phyloP scores from a whole-genome alignment of 1,284 basidiomycete species.

The Sanghuangporus baumii region DNA sequence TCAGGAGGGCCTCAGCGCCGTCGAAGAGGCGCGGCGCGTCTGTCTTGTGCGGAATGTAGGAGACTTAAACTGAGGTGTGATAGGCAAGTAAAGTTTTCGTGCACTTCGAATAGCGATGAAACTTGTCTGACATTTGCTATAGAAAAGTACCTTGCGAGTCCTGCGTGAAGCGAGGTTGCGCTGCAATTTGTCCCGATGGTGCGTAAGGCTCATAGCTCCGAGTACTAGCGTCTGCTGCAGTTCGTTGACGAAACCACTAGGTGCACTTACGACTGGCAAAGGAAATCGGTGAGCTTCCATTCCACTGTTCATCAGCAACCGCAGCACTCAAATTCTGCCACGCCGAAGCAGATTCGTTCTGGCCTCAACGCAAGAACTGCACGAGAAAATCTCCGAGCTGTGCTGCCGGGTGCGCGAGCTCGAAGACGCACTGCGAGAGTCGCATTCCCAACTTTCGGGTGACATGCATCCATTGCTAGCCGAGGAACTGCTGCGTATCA shows the following conservation, averaged over 20 bases:
- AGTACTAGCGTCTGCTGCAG: neutral
- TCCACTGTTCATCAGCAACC: neutral
- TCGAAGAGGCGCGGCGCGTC: constrained; percentile 62
- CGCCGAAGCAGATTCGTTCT: constrained; percentile 57
- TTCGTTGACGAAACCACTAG: constrained; percentile 26
- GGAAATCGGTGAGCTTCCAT: constrained; percentile 57
- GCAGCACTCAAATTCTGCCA: neutral
- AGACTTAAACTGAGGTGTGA: constrained; percentile 76
- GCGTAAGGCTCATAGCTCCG: constrained; percentile 18
- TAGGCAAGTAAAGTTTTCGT: constrained; percentile 37
- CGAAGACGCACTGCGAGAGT: constrained; percentile 62
- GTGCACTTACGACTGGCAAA: constrained; percentile 72
- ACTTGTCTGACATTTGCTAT: neutral
- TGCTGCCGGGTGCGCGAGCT: constrained; percentile 68
- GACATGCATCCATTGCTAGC: constrained; percentile 61
- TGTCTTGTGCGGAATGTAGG: constrained; percentile 74
- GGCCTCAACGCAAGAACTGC: constrained; percentile 75
- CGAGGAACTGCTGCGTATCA: constrained; percentile 65
- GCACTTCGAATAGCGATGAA: neutral
- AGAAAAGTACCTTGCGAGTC: constrained; percentile 30
- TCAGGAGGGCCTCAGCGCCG: constrained; percentile 16
- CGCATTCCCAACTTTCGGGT: constrained; percentile 53
- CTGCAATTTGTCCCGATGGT: constrained; percentile 62
- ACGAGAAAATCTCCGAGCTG: constrained; percentile 75
- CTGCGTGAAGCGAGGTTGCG: constrained; percentile 55